Conservation (phyloP, 345 rosid species). For the Gossypium longicalyx region DNA sequence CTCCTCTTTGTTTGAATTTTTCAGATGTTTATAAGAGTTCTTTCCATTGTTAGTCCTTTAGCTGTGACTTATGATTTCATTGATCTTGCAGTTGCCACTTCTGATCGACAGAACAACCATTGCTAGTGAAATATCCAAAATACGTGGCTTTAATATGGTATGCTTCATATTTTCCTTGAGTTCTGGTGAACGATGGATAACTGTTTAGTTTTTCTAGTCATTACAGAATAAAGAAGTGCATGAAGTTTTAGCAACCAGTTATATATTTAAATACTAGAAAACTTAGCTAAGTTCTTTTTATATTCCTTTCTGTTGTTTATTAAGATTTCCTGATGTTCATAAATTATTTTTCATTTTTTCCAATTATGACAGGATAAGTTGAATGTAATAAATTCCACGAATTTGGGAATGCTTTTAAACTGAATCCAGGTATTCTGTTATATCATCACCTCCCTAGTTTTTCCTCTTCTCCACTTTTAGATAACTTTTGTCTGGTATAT, state of each 20-base stretch:
- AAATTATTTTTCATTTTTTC: background rate
- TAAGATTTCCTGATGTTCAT: background rate
- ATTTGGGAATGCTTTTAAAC: constrained; percentile 53
- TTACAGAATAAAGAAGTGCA: background rate
- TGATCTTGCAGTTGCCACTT: constrained; percentile 65
- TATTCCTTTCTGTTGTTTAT: background rate
- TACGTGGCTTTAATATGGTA: constrained; percentile 49
- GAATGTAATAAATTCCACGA: constrained; percentile 28
- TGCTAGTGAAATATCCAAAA: constrained; percentile 53
- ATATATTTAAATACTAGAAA: background rate
- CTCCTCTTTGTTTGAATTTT: constrained; percentile 1
- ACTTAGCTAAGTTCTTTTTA: constrained; percentile 3
- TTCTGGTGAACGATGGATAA: background rate
- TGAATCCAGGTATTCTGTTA: constrained; percentile 69
- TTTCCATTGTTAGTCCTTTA: background rate
- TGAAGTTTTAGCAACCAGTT: background rate
- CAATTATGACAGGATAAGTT: constrained; percentile 34
- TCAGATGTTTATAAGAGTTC: background rate
- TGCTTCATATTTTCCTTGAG: constrained; percentile 16
- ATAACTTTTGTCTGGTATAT: background rate
- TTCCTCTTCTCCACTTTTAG: background rate
- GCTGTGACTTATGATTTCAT: constrained; percentile 5
- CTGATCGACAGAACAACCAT: constrained; percentile 48
- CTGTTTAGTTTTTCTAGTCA: background rate
- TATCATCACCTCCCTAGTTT: background rate